Evolutionary conservation across 2,329 filamentous ascomycete species (phyloP).

Genomic region (Coniochaeta pulveracea): DNA sequence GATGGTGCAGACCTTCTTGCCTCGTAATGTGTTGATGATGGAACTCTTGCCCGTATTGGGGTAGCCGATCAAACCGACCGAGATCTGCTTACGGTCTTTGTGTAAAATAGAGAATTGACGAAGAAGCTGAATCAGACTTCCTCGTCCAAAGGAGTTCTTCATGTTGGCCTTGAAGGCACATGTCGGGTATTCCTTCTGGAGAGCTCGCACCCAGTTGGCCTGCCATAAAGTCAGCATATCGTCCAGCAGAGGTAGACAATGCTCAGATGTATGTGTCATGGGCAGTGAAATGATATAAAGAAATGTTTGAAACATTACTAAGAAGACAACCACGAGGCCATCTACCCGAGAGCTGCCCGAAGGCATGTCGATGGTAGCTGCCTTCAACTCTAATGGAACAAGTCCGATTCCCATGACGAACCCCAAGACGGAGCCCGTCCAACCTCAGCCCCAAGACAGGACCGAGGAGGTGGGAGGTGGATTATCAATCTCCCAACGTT

Average conservation of each 20-base stretch:
- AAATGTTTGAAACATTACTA: conserved; percentile 93
- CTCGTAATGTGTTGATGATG: conserved; percentile 91
- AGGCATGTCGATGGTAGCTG: conserved; percentile 50
- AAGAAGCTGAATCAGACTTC: conserved; percentile 81
- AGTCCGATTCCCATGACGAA: conserved; percentile 61
- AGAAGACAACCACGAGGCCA: conserved; percentile 74
- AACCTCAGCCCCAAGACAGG: conserved; percentile 51
- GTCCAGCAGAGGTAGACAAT: conserved; percentile 15
- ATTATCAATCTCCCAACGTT: conserved; percentile 90
- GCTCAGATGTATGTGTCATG: conserved; percentile 13
- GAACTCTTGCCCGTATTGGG: conserved; percentile 95
- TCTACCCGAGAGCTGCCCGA: too few relatives aligned
- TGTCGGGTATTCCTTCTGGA: conserved; percentile 88
- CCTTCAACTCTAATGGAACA: conserved; percentile 98
- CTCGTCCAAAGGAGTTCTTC: conserved; percentile 94
- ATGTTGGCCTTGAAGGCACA: conserved; percentile 91
- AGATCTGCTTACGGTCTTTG: conserved; percentile 85
- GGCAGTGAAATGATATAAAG: conserved; percentile 15
- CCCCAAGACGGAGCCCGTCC: conserved; percentile 85
- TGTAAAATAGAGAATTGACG: conserved; percentile 89
- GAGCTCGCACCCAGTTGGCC: conserved; percentile 83
- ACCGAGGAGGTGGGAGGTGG: conserved; percentile 56
- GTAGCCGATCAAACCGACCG: conserved; percentile 65
- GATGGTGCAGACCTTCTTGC: conserved; percentile 88
- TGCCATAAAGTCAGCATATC: conserved; percentile 25